A percentile compares a stretch with the other conserved stretches of the same genome.
phyloP scores from a whole-genome alignment of 2,329 filamentous ascomycete species.

The Berkeleyomyces basicola region DNA sequence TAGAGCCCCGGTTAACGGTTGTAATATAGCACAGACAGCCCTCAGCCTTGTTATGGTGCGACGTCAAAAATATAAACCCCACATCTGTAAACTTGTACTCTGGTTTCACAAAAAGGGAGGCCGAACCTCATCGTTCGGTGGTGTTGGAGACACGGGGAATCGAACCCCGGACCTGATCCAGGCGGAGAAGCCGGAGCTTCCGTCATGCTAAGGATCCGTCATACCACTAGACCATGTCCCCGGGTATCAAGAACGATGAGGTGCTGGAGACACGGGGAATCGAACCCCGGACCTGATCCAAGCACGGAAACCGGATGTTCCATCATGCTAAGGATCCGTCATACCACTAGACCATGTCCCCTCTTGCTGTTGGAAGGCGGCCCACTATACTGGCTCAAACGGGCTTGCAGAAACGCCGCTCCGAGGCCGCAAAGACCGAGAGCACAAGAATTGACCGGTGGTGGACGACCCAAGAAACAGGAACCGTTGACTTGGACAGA shows the following conservation, averaged over 20 bases:
- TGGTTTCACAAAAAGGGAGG: background rate
- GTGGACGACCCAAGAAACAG: background rate
- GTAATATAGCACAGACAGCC: background rate
- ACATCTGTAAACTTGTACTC: background rate
- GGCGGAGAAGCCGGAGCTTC: background rate
- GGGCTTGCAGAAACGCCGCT: background rate
- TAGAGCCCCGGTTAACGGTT: background rate
- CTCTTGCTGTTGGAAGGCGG: background rate
- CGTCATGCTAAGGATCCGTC: slow-evolving; percentile 14
- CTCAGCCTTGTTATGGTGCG: background rate
- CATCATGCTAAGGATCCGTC: background rate
- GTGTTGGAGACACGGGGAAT: slow-evolving; percentile 13
- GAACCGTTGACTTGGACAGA: background rate
- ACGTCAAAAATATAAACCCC: background rate
- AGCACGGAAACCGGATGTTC: background rate
- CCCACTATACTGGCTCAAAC: background rate
- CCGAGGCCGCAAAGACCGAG: background rate
- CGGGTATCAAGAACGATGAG: background rate
- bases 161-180: slow-evolving; percentile 14
- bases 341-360: background rate
- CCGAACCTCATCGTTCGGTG: no score
- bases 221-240: slow-evolving; percentile 15
- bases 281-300: slow-evolving; percentile 15
- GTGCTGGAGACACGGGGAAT: slow-evolving; percentile 12
- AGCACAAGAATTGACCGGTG: no score